Base-by-base conservation (phyloP, 2,329 filamentous ascomycete species). In the Capronia epimyces region DNA sequence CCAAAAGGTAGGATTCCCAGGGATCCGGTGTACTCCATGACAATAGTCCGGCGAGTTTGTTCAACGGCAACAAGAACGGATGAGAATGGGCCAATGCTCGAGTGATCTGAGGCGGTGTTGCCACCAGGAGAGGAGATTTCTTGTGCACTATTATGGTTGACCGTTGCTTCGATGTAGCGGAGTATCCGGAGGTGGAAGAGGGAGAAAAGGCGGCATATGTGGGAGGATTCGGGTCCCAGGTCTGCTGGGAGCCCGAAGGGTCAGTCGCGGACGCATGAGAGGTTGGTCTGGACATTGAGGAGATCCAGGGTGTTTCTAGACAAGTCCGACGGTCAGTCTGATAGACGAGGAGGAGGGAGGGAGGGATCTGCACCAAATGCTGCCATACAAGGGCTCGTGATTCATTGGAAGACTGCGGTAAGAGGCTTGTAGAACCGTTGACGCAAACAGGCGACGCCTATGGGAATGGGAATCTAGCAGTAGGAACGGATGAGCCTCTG, bases 141-240 rank as follows among this genome's bases (percentile, higher is more conserved):
- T 95, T 91, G 69, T 97, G 90, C 16, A 98, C 90, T 61, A 97
- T 82, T 61, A 98, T 90, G 50, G 89, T 94, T 15, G 89, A 94
- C 40, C 88, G 83, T 56, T 91, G 86, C 64, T 87, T 86, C 36
- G 82, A 82, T 31, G 82, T 79, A 41, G 84, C 76, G 3, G 82
- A 78, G 31, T 80, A 79, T 50, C 84, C 80, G 39, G 82, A 84
- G 60, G 90, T 79, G 18, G 86, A 88, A 18, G 84, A 80, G 25
- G 93, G 90, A 3, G 91, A 93, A 73, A 98, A 98, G 63, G 87
- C 80, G 58, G 93, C 93, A 65, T 87, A 83, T 40, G 91, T 97
- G 41, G 89, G 85, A 49, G 80, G 77, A 58, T 72, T 74, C 55
- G 70, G 71, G 69, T 76, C 70, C 60, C 65, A 67, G 44, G 58